Base-by-base conservation (phyloP, 1,139 yeast genomes). In the Lodderomyces margitis region DNA sequence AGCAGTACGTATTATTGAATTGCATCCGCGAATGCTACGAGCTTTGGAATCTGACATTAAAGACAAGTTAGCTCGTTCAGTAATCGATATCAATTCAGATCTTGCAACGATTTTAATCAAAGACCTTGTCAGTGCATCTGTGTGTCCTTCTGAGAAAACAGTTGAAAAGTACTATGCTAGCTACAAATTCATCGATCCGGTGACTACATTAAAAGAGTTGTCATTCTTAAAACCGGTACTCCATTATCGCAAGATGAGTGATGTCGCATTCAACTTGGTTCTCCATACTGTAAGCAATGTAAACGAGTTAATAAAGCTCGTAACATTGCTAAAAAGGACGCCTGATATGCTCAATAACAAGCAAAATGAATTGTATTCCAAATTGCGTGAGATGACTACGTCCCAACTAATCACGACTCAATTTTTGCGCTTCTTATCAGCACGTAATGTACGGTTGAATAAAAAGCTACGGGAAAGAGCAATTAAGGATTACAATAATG, bases 281-380 rank as follows among this genome's bases (percentile, higher is more conserved):
- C 47, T 69, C 34, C 44, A 49, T 7, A 43, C 58, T 2, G 55
- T 64, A 5, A 48, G 54, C 15, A 56, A 56, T 34, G 42, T 49
- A 1, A 51, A 50, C 33, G 76, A 70, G 32, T 54, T 71, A 37
- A 61, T 62, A 12, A 64, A 66, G 37, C 58, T 70, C 31, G 28
- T 68, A 16, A 21, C 36, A 11, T 15, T 37, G 9, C 14, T 27
- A 12, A 47, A 42, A 2, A 20, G 35, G 8, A 23, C 25, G 8
- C 32, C 38, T 1, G 40, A 41, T 3, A 36, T 59, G 2, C 45
- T 61, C 3, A 39, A 41, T 2, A 57, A 55, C 38, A 48, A 39
- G 30, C 52, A 48, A 37, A 5, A 46, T 44, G 41, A 52, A 39
- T 30, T 46, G 15, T 37, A 39, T 16, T 30, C 34, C 12, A 41